These are phyloP conservation scores for Calonectria pseudoreteaudii DNA, from an alignment of 2,329 filamentous ascomycete species.

Conservation along the genomic window DNA sequence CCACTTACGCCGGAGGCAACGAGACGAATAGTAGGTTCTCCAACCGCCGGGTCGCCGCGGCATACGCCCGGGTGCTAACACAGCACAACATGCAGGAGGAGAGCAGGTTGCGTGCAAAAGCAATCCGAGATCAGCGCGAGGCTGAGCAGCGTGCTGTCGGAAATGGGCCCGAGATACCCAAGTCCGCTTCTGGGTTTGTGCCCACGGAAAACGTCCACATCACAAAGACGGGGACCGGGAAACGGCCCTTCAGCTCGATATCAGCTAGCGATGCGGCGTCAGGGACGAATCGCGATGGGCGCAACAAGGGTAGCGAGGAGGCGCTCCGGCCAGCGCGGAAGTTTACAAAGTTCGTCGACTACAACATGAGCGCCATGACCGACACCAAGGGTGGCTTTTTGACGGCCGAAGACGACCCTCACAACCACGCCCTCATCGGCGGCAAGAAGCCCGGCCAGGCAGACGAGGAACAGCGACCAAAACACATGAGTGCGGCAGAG, in stretches of 20 bases:
- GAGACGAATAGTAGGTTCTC: conserved; percentile 63
- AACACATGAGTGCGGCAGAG: conserved; percentile 89
- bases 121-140: conserved; percentile 79
- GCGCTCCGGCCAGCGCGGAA: conserved; percentile 82
- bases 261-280: conserved; percentile 59
- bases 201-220: conserved; percentile 73
- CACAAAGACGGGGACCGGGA: conserved; percentile 62
- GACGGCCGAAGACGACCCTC: conserved; percentile 89
- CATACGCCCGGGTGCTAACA: not conserved
- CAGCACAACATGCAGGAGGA: conserved; percentile 72
- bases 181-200: conserved; percentile 77
- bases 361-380: conserved; percentile 97
- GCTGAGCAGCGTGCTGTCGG: conserved; percentile 66
- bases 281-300: conserved; percentile 77
- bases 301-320: conserved; percentile 60
- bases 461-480: conserved; percentile 73
- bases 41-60: not conserved
- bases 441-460: conserved; percentile 52
- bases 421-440: conserved; percentile 76
- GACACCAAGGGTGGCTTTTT: conserved; percentile 98
- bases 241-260: conserved; percentile 77
- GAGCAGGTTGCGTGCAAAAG: conserved; percentile 89
- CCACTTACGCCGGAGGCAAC: conserved; percentile 67
- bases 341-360: conserved; percentile 95
- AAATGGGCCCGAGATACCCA: conserved; percentile 54